Base-by-base conservation (phyloP, 345 rosid species). In the Conringia planisiliqua region DNA sequence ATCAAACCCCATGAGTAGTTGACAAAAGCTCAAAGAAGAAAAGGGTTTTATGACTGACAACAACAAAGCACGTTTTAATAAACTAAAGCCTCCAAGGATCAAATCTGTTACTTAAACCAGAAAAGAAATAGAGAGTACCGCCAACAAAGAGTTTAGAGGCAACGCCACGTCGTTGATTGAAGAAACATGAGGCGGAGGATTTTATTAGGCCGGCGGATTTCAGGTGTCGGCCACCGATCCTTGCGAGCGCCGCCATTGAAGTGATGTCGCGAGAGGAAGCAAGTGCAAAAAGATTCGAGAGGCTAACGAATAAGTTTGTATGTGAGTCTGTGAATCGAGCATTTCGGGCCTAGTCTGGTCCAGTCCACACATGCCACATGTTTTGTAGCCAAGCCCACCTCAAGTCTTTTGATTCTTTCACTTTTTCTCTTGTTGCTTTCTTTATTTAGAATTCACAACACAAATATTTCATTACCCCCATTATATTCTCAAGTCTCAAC, bases 141-240 rank as follows among this genome's bases (percentile, higher is more conserved):
- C 91, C 96, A 51, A 88, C 88, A 58, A 91, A 93, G 52, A 93
- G 92, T 81, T 88, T 93, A 7, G 91, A 83, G 65, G 86, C 91
- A 48, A 88, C 79, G 16, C 88, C 83, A 63, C 98, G 86, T 67
- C 78, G 81, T 67, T 73, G 78, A 32, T 74, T 44, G 65, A 84
- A 59, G 68, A 79, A 44, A 13, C 76, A 70, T 3, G 66, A 60
- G 61, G 71, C 22, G 50, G 84, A 62, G 14, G 73, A 40, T 51
- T 36, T 60, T 3, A 29, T 6, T 7, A 33, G 3, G 29, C 36
- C 62, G 69, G 38, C 60, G 71, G 13, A 61, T 63, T 70, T 75
- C 33, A 79, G 42, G 36, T 66, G 77, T 68, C 76, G 61, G 10
- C 67, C 76, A 50, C 79, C 63, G 56, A 85, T 69, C 76, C 85